A percentile compares a stretch with the other conserved stretches of the same genome.
These are phyloP conservation scores for Pyrenochaeta sp. DNA, from an alignment of 2,329 filamentous ascomycete genomes.

Conservation along the genomic window DNA sequence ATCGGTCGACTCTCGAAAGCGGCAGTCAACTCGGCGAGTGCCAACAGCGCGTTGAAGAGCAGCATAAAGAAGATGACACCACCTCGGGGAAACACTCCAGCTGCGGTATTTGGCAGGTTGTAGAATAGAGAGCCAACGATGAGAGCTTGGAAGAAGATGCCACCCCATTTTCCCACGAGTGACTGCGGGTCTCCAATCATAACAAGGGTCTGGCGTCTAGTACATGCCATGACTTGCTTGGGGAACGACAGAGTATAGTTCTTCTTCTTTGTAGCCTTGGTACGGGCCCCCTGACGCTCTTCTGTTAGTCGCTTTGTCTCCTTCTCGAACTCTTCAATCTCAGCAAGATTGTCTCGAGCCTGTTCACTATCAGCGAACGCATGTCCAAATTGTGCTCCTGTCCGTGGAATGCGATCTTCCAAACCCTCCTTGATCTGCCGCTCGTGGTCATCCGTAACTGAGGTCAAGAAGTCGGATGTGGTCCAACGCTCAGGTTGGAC, in stretches of 20 bases:
- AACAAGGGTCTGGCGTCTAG: constrained; percentile 56
- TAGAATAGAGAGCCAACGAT: constrained; percentile 60
- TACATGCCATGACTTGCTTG: constrained; percentile 51
- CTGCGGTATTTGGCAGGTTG: constrained; percentile 61
- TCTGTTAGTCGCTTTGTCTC: constrained; percentile 42
- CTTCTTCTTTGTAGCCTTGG: constrained; percentile 52
- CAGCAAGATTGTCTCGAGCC: constrained; percentile 47
- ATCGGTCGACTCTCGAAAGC: constrained; percentile 71
- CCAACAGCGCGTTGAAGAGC: constrained; percentile 69
- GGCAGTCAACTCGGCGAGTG: constrained; percentile 67
- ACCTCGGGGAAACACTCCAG: constrained; percentile 67
- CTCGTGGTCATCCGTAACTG: constrained; percentile 71
- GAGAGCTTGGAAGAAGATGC: constrained; percentile 52
- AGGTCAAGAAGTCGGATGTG: constrained; percentile 76
- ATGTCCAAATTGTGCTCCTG: constrained; percentile 63
- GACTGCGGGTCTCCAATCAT: constrained; percentile 64
- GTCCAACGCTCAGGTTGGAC: constrained; percentile 72
- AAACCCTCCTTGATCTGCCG: constrained; percentile 65
- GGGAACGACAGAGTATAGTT: constrained; percentile 52
- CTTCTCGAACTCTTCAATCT: constrained; percentile 51
- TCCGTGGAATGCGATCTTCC: constrained; percentile 65
- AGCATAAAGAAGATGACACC: constrained; percentile 70
- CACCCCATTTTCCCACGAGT: constrained; percentile 55
- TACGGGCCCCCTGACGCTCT: constrained; percentile 40
- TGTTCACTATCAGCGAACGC: constrained; percentile 49